Evolutionary conservation across 139 green algal species (phyloP).

Genomic region (Marvania coccoides): DNA sequence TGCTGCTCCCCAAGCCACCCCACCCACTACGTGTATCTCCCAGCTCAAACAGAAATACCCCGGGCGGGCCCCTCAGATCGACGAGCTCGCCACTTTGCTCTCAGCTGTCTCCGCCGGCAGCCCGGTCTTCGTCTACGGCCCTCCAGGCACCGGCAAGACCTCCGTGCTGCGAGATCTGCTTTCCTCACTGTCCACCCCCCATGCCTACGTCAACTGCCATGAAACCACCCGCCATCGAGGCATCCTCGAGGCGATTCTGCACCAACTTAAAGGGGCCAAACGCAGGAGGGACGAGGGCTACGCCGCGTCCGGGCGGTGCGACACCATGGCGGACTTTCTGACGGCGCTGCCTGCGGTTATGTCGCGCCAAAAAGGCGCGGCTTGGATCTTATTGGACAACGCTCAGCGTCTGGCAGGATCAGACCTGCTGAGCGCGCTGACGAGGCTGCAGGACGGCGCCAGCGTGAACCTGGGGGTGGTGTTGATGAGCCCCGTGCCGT

Average conservation of each 20-base stretch:
- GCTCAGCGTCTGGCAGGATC: constrained; percentile 18
- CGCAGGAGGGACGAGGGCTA: constrained; percentile 17
- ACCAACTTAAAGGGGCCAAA: constrained; percentile 12
- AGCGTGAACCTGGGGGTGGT: constrained; percentile 19
- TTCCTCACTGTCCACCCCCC: not conserved
- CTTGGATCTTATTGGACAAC: constrained; percentile 31
- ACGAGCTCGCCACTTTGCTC: not conserved
- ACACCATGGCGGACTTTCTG: constrained; percentile 29
- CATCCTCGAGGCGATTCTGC: constrained; percentile 22
- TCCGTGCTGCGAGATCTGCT: constrained; percentile 28
- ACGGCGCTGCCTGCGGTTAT: constrained; percentile 5
- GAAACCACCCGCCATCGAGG: constrained; percentile 7
- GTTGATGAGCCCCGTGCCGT: constrained; percentile 20
- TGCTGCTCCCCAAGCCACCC: too few species aligned
- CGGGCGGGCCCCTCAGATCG: not conserved
- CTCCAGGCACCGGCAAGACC: constrained; percentile 35
- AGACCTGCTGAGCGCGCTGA: constrained; percentile 20
- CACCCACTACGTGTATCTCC: too few species aligned
- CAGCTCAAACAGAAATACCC: not conserved
- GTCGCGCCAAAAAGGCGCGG: not conserved
- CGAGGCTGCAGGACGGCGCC: constrained; percentile 6
- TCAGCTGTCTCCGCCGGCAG: not conserved
- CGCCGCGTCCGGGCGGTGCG: not conserved
- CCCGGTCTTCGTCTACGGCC: constrained; percentile 57
- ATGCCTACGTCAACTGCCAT: constrained; percentile 31